phyloP scores from a whole-genome alignment of 2,329 filamentous ascomycete species.

The Annulohypoxylon truncatum region DNA sequence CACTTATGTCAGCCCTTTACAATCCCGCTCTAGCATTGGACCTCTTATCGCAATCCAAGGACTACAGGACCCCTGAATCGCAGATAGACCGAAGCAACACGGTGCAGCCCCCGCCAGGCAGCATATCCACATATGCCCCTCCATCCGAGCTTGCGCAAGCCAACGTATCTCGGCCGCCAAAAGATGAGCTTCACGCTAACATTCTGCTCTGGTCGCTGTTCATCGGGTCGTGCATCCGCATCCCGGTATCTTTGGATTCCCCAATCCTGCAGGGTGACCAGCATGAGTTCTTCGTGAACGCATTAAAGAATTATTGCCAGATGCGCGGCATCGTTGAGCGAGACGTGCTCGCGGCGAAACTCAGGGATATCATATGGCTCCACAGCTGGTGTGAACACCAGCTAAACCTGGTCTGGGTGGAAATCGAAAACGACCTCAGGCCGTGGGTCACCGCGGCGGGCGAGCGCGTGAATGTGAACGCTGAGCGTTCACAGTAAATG shows the following conservation, averaged over 20 bases:
- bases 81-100: conserved; percentile 31
- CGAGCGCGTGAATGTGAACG: conserved; percentile 2
- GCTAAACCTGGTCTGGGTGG: conserved; percentile 45
- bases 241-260: conserved; percentile 30
- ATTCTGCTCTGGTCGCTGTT: conserved; percentile 50
- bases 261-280: conserved; percentile 39
- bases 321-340: conserved; percentile 44
- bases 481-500: neutral
- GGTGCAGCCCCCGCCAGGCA: conserved; percentile 32
- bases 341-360: conserved; percentile 40
- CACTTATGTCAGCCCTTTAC: conserved; percentile 46
- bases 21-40: conserved; percentile 43
- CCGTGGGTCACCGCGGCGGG: conserved; percentile 22
- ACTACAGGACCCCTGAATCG: conserved; percentile 31
- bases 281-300: conserved; percentile 48
- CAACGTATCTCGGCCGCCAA: conserved; percentile 2
- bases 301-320: conserved; percentile 45
- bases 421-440: conserved; percentile 41
- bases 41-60: conserved; percentile 42
- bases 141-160: conserved; percentile 12
- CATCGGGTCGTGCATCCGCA: conserved; percentile 49
- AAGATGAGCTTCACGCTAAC: conserved; percentile 47
- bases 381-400: conserved; percentile 50
- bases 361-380: conserved; percentile 48
- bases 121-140: conserved; percentile 11